phyloP scores from a whole-genome alignment of 805 yeast genomes.

The Lachancea sp. region DNA sequence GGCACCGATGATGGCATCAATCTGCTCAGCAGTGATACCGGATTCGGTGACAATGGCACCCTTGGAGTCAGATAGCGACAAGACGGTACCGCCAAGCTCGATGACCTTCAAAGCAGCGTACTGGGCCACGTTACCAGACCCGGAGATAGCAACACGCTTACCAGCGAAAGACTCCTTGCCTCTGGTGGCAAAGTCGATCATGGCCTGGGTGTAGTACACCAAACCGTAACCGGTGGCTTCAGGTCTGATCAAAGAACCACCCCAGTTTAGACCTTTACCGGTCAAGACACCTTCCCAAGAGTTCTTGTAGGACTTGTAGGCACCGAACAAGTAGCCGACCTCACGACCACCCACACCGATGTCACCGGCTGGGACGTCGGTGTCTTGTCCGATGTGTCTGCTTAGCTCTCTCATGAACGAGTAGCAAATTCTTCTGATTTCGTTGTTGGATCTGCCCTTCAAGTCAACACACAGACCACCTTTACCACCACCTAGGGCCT shows the following conservation, averaged over 20 bases:
- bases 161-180: constrained; percentile 89
- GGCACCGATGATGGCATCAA: constrained; percentile 67
- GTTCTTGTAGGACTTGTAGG: constrained; percentile 87
- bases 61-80: constrained; percentile 90
- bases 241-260: constrained; percentile 98
- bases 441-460: constrained; percentile 86
- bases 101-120: constrained; percentile 96
- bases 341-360: constrained; percentile 96
- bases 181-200: constrained; percentile 86
- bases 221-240: constrained; percentile 99
- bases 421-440: constrained; percentile 94
- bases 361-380: constrained; percentile 99
- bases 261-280: constrained; percentile 97
- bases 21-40: constrained; percentile 82
- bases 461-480: constrained; percentile 99
- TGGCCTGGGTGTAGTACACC: constrained; percentile 93
- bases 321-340: constrained; percentile 93
- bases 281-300: constrained; percentile 95
- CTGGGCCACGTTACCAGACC: constrained; percentile 99
- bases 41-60: constrained; percentile 74
- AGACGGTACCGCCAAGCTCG: constrained; percentile 93
- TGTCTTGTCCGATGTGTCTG: constrained; percentile 93
- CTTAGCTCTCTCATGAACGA: constrained; percentile 94
- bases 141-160: constrained; percentile 93
- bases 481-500: constrained; percentile 98